These are phyloP conservation scores for Tetradesmus obliquus DNA, from an alignment of 139 green algal species.

Conservation along the genomic window DNA sequence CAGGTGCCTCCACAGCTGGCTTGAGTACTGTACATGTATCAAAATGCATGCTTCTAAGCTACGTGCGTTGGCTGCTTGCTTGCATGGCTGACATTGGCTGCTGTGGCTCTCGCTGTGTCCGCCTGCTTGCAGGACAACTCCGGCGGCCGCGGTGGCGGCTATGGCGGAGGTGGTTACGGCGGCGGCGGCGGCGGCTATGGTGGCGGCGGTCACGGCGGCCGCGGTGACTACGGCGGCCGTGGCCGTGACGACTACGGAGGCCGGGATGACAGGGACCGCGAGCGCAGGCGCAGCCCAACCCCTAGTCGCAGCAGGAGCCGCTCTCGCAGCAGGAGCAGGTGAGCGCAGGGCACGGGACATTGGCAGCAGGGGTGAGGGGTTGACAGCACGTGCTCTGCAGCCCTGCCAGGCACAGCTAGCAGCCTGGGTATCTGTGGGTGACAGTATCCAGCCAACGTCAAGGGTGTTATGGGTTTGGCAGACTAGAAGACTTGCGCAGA, in stretches of 20 bases:
- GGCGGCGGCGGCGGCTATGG: conserved; percentile 10
- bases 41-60: too few species aligned
- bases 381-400: neutral
- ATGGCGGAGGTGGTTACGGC: neutral
- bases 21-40: too few species aligned
- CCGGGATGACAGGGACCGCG: neutral
- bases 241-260: conserved; percentile 9
- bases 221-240: neutral
- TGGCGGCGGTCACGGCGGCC: neutral
- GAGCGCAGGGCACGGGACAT: neutral
- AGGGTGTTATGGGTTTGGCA: neutral
- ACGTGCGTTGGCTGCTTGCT: neutral
- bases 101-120: neutral
- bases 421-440: neutral
- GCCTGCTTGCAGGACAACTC: neutral
- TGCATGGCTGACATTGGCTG: too few species aligned
- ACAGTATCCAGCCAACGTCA: neutral
- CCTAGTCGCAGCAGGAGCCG: conserved; percentile 36
- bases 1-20: too few species aligned
- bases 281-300: neutral
- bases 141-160: conserved; percentile 9
- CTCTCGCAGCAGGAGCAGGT: conserved; percentile 5
- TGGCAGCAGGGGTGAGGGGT: neutral
- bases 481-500: neutral
- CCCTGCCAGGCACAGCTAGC: neutral